Conservation (phyloP, 805 yeast genomes). For the Candida ponderosae region DNA sequence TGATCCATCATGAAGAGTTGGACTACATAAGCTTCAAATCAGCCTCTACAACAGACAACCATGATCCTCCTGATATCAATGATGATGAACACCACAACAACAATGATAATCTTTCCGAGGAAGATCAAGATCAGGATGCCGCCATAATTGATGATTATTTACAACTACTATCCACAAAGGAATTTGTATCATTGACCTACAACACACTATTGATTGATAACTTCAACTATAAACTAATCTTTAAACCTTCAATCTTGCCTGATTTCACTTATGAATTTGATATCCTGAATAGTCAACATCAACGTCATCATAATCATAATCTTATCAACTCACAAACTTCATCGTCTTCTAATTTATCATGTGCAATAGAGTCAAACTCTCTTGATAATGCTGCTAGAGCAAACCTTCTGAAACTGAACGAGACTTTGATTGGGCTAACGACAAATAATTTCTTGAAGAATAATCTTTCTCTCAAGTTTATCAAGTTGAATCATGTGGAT, state of each 20-base stretch:
- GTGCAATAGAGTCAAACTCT: too few species aligned
- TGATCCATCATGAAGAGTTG: background rate
- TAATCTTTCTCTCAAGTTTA: too few species aligned
- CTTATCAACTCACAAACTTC: too few species aligned
- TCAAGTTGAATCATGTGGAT: background rate
- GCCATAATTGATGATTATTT: conserved; percentile 10
- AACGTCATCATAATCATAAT: too few species aligned
- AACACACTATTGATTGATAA: conserved; percentile 13
- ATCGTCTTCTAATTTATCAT: too few species aligned
- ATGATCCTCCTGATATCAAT: too few species aligned
- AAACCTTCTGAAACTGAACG: background rate
- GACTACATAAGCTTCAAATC: background rate
- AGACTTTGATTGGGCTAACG: background rate
- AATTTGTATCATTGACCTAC: conserved; percentile 18
- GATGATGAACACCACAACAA: too few species aligned
- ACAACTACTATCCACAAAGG: conserved; percentile 13
- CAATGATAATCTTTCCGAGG: too few species aligned
- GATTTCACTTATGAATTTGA: conserved; percentile 17
- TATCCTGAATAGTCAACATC: conserved; percentile 7
- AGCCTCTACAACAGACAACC: too few species aligned
- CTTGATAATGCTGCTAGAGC: too few species aligned
- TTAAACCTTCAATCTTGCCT: conserved; percentile 17
- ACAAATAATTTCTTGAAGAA: background rate
- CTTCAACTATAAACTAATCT: conserved; percentile 11
- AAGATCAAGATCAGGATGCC: conserved; percentile 1